Conservation (phyloP, 805 yeast species). For the Cyberlindnera americana region DNA sequence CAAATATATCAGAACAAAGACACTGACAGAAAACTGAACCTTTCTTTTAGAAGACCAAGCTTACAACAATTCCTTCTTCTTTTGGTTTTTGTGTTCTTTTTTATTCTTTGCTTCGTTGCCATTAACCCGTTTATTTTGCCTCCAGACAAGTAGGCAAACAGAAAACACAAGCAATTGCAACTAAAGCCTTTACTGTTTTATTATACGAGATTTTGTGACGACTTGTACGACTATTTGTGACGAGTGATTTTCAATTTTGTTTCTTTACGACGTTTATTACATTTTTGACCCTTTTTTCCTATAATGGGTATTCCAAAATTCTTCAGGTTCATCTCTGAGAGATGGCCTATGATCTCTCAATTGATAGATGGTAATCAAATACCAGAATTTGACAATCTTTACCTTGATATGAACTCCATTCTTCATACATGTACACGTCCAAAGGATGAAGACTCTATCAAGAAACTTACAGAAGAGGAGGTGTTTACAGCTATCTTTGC, state of each 20-base stretch:
- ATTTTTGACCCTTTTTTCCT: not conserved
- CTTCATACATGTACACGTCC: slow-evolving; percentile 91
- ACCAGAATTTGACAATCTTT: slow-evolving; percentile 92
- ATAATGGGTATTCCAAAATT: slow-evolving; percentile 91
- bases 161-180: too few species aligned
- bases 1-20: not conserved
- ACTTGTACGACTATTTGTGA: not conserved
- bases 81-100: too few species aligned
- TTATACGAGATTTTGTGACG: not conserved
- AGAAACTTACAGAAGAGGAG: slow-evolving; percentile 80
- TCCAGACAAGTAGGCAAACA: not conserved
- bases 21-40: too few species aligned
- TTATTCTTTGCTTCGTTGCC: not conserved
- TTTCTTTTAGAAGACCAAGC: too few species aligned
- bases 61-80: too few species aligned
- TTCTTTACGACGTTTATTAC: not conserved
- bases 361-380: slow-evolving; percentile 74
- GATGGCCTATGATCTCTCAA: slow-evolving; percentile 97
- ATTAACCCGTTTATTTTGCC: not conserved
- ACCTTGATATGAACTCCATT: slow-evolving; percentile 97
- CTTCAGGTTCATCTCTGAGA: slow-evolving; percentile 92
- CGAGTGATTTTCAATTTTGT: not conserved
- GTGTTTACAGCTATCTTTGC: slow-evolving; percentile 90
- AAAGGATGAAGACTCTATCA: slow-evolving; percentile 60
- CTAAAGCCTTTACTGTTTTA: not conserved